Percentiles rank a stretch among this genome's conserved stretches.
Conservation (phyloP, 176 grass and related monocot species). For the Paspalum vaginatum region DNA sequence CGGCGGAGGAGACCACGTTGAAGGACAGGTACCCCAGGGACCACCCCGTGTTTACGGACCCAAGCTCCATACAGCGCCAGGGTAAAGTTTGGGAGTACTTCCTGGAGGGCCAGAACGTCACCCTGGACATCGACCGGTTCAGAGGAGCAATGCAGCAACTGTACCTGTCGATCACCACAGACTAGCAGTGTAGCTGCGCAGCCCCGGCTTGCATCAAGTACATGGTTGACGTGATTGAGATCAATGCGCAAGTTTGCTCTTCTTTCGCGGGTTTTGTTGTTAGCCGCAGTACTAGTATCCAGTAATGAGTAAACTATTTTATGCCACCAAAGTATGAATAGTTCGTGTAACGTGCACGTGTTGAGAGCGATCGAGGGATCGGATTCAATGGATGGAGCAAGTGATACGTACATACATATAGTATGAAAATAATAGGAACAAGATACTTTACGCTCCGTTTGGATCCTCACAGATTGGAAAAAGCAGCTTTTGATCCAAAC, state of each 20-base stretch:
- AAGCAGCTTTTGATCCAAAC: too few species aligned
- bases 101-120: conserved; percentile 63
- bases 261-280: not conserved
- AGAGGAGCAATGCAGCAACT: conserved; percentile 41
- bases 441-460: too few species aligned
- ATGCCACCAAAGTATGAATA: too few species aligned
- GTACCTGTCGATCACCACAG: conserved; percentile 41
- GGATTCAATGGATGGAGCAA: too few species aligned
- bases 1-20: conserved; percentile 67
- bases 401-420: too few species aligned
- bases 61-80: conserved; percentile 42
- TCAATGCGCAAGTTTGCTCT: not conserved
- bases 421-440: too few species aligned
- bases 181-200: not conserved
- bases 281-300: not conserved
- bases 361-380: too few species aligned
- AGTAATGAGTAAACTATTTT: not conserved
- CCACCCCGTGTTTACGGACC: conserved; percentile 59
- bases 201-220: not conserved
- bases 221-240: not conserved
- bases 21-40: conserved; percentile 57
- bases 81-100: conserved; percentile 45
- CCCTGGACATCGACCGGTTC: conserved; percentile 62
- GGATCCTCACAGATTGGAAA: too few species aligned
- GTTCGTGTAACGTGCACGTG: too few species aligned